Conservation (phyloP, 148 eudicot genomes). For the Limonium bicolor region DNA sequence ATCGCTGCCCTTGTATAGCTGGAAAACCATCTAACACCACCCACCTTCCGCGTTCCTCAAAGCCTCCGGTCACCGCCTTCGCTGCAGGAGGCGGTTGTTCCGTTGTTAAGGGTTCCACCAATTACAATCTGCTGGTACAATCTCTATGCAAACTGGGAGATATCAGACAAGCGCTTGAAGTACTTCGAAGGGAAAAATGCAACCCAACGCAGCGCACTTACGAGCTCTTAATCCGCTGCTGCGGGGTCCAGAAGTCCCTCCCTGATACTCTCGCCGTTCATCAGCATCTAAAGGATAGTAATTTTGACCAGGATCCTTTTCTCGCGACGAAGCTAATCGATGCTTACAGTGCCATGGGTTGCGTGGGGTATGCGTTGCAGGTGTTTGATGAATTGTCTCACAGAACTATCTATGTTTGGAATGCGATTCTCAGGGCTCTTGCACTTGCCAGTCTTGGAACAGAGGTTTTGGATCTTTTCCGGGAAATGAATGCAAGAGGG, state of each 20-base stretch:
- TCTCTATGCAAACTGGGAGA: constrained; percentile 48
- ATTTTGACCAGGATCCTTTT: constrained; percentile 63
- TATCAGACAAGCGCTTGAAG: constrained; percentile 53
- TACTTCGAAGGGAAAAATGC: constrained; percentile 33
- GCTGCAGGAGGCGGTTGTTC: constrained; percentile 10
- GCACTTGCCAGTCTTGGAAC: constrained; percentile 51
- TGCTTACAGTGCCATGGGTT: constrained; percentile 49
- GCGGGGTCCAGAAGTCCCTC: constrained; percentile 31
- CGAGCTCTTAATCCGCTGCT: constrained; percentile 58
- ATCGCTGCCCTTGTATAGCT: constrained; percentile 3
- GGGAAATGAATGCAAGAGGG: constrained; percentile 45
- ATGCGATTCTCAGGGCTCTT: constrained; percentile 63
- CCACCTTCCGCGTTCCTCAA: constrained; percentile 5
- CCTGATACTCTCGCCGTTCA: constrained; percentile 50
- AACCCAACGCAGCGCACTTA: constrained; percentile 67
- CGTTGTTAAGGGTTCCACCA: constrained; percentile 5
- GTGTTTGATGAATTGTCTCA: constrained; percentile 62
- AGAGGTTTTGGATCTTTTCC: constrained; percentile 50
- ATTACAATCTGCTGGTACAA: constrained; percentile 41
- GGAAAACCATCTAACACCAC: constrained; percentile 5
- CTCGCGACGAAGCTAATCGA: constrained; percentile 73
- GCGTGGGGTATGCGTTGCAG: constrained; percentile 48
- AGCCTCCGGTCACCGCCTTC: constrained; percentile 9
- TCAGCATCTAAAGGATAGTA: constrained; percentile 32
- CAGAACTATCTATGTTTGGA: constrained; percentile 64